phyloP scores from a whole-genome alignment of 192 early-diverging fungal genomes.

The Gryganskiella cystojenkinii region DNA sequence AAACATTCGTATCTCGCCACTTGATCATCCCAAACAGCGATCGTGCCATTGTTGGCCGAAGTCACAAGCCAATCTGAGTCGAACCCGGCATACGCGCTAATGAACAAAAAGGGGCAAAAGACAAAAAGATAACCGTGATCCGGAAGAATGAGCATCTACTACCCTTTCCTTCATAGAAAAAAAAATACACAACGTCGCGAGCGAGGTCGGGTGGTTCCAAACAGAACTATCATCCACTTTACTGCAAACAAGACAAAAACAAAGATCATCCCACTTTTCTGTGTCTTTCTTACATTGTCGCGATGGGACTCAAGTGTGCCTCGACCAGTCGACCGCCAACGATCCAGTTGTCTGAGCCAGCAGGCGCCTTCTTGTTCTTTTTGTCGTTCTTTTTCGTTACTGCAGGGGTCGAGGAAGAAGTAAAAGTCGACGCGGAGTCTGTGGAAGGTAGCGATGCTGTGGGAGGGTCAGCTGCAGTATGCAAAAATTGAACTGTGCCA shows the following conservation, averaged over 20 bases:
- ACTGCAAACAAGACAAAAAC: no score
- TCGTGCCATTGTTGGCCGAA: slow-evolving; percentile 29
- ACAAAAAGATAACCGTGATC: background rate
- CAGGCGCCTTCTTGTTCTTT: slow-evolving; percentile 35
- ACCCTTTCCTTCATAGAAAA: background rate
- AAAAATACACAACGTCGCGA: no score
- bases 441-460: slow-evolving; percentile 11
- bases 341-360: slow-evolving; percentile 17
- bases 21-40: slow-evolving; percentile 44
- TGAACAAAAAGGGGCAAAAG: background rate
- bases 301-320: slow-evolving; percentile 29
- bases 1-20: slow-evolving; percentile 18
- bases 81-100: slow-evolving; percentile 48
- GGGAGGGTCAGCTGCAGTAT: slow-evolving; percentile 29
- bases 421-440: background rate
- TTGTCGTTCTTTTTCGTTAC: slow-evolving; percentile 24
- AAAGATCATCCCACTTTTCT: no score
- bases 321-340: slow-evolving; percentile 26
- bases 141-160: background rate
- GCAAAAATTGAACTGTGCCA: slow-evolving; percentile 54
- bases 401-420: background rate
- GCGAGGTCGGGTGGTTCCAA: no score
- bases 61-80: slow-evolving; percentile 34
- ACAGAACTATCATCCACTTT: no score
- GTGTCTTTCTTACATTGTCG: slow-evolving; percentile 46